Conservation (phyloP, 345 rosid species). For the Pelargonium nanum region DNA sequence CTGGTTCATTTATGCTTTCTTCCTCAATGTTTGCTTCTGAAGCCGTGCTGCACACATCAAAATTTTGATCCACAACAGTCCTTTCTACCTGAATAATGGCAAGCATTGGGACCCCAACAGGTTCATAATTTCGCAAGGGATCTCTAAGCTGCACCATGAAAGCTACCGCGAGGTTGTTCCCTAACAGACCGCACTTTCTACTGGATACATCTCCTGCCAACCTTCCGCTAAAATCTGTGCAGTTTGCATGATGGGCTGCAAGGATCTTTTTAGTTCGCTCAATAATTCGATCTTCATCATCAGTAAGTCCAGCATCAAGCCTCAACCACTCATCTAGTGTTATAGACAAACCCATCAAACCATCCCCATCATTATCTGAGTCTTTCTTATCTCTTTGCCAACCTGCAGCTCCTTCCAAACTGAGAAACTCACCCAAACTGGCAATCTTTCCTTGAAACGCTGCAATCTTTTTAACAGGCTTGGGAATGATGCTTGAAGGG, state of each 20-base stretch:
- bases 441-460: slow-evolving; percentile 13
- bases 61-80: slow-evolving; percentile 13
- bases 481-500: slow-evolving; percentile 32
- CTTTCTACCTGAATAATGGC: slow-evolving; percentile 56
- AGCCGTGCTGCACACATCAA: slow-evolving; percentile 10
- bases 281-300: slow-evolving; percentile 23
- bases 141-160: slow-evolving; percentile 58
- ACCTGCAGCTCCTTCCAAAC: slow-evolving; percentile 15
- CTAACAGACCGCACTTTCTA: slow-evolving; percentile 21
- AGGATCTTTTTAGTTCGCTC: slow-evolving; percentile 17
- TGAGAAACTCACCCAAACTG: slow-evolving; percentile 9
- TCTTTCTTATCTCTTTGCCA: slow-evolving; percentile 15
- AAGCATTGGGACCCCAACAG: slow-evolving; percentile 73
- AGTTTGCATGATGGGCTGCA: slow-evolving; percentile 32
- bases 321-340: slow-evolving; percentile 58
- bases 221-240: slow-evolving; percentile 17
- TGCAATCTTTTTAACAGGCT: slow-evolving; percentile 5
- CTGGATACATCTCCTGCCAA: slow-evolving; percentile 15
- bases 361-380: slow-evolving; percentile 17
- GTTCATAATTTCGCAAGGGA: slow-evolving; percentile 50
- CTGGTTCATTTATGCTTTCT: slow-evolving; percentile 1
- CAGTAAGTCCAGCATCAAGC: slow-evolving; percentile 30
- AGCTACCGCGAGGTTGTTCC: slow-evolving; percentile 42
- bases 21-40: slow-evolving; percentile 17
- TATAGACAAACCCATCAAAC: slow-evolving; percentile 35